Base-by-base conservation (phyloP, 2,329 filamentous ascomycete genomes). In the Periconia sp. region DNA sequence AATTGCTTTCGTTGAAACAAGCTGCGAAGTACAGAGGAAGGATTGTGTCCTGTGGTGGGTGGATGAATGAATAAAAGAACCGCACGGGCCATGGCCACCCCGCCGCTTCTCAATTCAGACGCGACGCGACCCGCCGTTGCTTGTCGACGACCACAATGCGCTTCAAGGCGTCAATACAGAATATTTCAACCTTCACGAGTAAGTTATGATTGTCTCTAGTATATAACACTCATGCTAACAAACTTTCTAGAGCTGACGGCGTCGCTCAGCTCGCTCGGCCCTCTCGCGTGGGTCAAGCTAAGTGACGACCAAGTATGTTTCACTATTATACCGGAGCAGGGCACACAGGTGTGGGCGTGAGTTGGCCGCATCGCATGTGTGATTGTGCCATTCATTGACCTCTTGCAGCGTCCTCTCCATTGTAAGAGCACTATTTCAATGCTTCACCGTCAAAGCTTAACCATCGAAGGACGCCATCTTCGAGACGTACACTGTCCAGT, bases 291-390 rank as follows among this genome's bases (percentile, higher is more conserved):
- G 91, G 80, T 96, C 52, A 88, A 91, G 54, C 82, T 99, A 23
- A 89, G 92, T 73, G 84, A 95, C 73, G 86, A 92, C 46, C 86
- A 86, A 41, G 86, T 92, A 43, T 91, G 92, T 57, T 96, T 99
- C 74, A 97, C 94, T 47, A 89, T 97, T 61, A 92, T 97, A 50
- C 92, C 94, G 1, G 91, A 96, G 66, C 87, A 89, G 62, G 92
- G 94, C 47, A 95, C 90, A 7, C 92, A 97, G 78, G 92, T 97
- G 40, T 99, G 94, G 94, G 89, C 91, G 79, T 92, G 79, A 66
- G 85, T 84, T 31, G 50, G 57, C 29, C 22, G 38, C 37, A 56
- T 64, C 23, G 13, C 26, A 30, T 45, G 34, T 10, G 44, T 40
- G 30, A 41, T 34, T 22, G 31, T 39, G 26, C 13, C 33, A 30